Base-by-base conservation (phyloP, 352 stramenopile species). In the Phytophthora colocasiae region DNA sequence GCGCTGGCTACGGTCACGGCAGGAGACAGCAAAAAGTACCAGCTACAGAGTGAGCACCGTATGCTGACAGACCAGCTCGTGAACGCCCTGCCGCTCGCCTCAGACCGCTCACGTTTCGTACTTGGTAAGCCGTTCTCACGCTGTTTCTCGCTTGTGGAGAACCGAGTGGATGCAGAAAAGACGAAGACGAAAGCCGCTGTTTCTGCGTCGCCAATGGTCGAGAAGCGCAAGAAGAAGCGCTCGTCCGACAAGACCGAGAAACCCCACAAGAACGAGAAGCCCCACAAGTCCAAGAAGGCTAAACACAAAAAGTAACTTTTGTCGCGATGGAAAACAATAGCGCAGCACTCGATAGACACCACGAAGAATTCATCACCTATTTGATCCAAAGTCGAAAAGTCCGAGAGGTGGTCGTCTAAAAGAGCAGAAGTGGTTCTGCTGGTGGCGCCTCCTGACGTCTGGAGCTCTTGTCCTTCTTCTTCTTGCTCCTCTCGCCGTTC, bases 1-100 rank as follows among this genome's bases (percentile, higher is more conserved):
- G 47, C 67, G 7, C 48, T 93, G 39, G 76, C 81, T 19, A 85
- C 49, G 29, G 65, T 93, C 44, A 69, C 69, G 26, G 70, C 68
- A 10, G 63, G 59, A 48, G 58, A 81, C 52, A 66, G 66, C 47
- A 89, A 89, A 57, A 75, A 58, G 54, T 94, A 87, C 59, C 19
- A 75, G 47, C 67, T 94, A 24, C 80, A 88, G 66, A 69, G 44
- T 27, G 85, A 94, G 55, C 74, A 90, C 66, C 49, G 57, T 3
- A 71, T 89, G 70, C 76, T 92, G 12, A 85, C 85, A 19, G 71
- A 83, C n/a, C 85, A 92, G 64, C 73, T 94, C 29, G 83, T 90
- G 53, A 94, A 94, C 49, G 85, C 85, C 9, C 83, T 94, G 52
- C 83, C 85, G 15, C 53, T 80, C 6, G 75, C 80, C 1, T 69